Conservation (phyloP, 768 basidiomycete genomes). For the Collybia sordida region DNA sequence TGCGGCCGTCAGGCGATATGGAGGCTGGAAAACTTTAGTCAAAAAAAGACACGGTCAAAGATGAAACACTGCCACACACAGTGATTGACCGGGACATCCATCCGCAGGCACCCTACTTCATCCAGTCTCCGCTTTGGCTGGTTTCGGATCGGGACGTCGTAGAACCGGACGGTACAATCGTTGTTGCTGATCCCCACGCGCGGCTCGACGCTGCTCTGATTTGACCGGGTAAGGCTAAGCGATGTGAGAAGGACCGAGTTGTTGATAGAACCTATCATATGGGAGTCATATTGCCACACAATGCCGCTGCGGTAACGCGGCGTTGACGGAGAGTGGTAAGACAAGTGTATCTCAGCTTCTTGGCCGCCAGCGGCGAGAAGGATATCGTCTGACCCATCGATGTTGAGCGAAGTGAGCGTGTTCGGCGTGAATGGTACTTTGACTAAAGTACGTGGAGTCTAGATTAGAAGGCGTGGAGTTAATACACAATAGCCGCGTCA, state of each 20-base stretch:
- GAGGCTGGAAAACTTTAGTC: slow-evolving; percentile 56
- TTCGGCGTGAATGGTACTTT: slow-evolving; percentile 61
- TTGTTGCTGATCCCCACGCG: slow-evolving; percentile 85
- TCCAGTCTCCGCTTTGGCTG: slow-evolving; percentile 38
- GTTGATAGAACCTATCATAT: slow-evolving; percentile 72
- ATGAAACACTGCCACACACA: slow-evolving; percentile 45
- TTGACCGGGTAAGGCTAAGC: slow-evolving; percentile 56
- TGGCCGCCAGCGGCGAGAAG: slow-evolving; percentile 80
- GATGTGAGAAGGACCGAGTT: slow-evolving; percentile 75
- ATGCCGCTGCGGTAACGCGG: slow-evolving; percentile 20
- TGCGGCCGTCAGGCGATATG: slow-evolving; percentile 85
- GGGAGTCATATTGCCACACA: slow-evolving; percentile 56
- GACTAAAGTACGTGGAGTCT: slow-evolving; percentile 49
- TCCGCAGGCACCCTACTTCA: slow-evolving; percentile 50
- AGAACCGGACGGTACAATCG: slow-evolving; percentile 79
- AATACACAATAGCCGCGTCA: slow-evolving; percentile 9
- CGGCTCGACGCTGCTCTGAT: slow-evolving; percentile 70
- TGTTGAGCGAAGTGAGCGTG: slow-evolving; percentile 55
- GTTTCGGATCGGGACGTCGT: slow-evolving; percentile 63
- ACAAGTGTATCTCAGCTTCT: slow-evolving; percentile 69
- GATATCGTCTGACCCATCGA: slow-evolving; percentile 51
- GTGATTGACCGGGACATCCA: slow-evolving; percentile 79
- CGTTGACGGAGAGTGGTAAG: slow-evolving; percentile 37
- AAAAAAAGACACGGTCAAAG: slow-evolving; percentile 4
- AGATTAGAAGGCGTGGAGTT: slow-evolving; percentile 1